These are phyloP conservation scores for Thraustotheca clavata DNA, from an alignment of 352 stramenopile genomes.

Conservation along the genomic window DNA sequence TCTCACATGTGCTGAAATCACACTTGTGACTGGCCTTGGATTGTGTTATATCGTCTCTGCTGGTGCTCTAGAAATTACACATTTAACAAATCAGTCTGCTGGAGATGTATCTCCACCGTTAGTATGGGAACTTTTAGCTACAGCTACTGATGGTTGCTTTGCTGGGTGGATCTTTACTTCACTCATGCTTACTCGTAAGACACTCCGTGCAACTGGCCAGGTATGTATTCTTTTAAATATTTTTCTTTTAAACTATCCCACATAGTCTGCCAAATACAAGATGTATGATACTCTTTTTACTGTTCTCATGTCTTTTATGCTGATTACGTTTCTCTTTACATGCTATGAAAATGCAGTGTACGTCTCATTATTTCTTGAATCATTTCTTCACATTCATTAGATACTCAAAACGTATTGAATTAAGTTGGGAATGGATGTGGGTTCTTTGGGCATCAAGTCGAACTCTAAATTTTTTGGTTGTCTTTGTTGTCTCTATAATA, in stretches of 20 bases:
- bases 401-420: slow-evolving; percentile 51
- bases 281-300: slow-evolving; percentile 61
- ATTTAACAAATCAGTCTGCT: slow-evolving; percentile 69
- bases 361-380: slow-evolving; percentile 18
- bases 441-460: slow-evolving; percentile 69
- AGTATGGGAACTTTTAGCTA: slow-evolving; percentile 69
- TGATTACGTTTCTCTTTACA: slow-evolving; percentile 69
- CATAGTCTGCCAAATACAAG: slow-evolving; percentile 58
- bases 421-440: slow-evolving; percentile 71
- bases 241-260: background rate
- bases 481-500: slow-evolving; percentile 58
- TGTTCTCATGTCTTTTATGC: slow-evolving; percentile 50
- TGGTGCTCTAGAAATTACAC: slow-evolving; percentile 63
- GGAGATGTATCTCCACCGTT: slow-evolving; percentile 48
- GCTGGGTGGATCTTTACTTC: slow-evolving; percentile 81
- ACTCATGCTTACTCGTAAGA: slow-evolving; percentile 63
- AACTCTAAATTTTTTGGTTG: slow-evolving; percentile 54
- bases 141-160: slow-evolving; percentile 75
- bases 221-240: slow-evolving; percentile 24
- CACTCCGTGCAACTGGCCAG: slow-evolving; percentile 70
- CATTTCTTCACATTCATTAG: slow-evolving; percentile 24
- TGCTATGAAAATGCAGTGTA: slow-evolving; percentile 68
- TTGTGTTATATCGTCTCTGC: slow-evolving; percentile 78
- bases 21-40: slow-evolving; percentile 62
- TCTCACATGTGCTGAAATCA: slow-evolving; percentile 64